Base-by-base conservation (phyloP, 306 rosid genomes). In the Corylus avellana region DNA sequence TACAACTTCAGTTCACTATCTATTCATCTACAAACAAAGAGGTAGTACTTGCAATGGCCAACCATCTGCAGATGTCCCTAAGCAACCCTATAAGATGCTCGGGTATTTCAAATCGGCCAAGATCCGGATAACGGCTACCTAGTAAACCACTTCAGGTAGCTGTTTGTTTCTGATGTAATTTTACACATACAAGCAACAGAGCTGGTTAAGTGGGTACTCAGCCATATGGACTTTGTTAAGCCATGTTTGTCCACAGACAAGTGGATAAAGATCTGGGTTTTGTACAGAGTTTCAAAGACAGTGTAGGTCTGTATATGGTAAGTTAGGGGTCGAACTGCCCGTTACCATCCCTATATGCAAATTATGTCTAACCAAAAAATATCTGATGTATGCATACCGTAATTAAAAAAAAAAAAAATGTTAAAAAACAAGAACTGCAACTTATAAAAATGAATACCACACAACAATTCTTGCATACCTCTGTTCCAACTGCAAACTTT, bases 401-500 rank as follows among this genome's bases (percentile, higher is more conserved):
- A 35, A 11, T 5, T 22, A 22, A 22, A 22, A 22, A 12, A 3
- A n/a, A 75, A 35, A 16, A 73, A 17, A 56, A 54, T 75, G 18
- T 54, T 18, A 13, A 13, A 64, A 42, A 57, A 14, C 56, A 18
- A 9, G 9, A 20, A 18, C 12, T 3, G 22, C 22, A 50, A 50
- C 57, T 32, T 61, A 55, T 50, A 46, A 42, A 64, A 39, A 17
- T 12, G 61, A 74, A 75, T 50, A n/a, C 35, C 68, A 59, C 32
- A 37, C 29, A 39, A 35, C 68, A n/a, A 53, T 66, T 64, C 37
- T 67, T 49, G 78, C 82, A 74, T 90, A 96, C 99, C 97, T 89
- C 99, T 77, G 99, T 96, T 51, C 99, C 99, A 75, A 70, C 85
- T 27, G 99, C 99, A 77, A 96, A 96, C 91, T 93, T 93, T 69